Base-by-base conservation (phyloP, 225 moss, liverwort and hornwort genomes). In the Polytrichum commune region DNA sequence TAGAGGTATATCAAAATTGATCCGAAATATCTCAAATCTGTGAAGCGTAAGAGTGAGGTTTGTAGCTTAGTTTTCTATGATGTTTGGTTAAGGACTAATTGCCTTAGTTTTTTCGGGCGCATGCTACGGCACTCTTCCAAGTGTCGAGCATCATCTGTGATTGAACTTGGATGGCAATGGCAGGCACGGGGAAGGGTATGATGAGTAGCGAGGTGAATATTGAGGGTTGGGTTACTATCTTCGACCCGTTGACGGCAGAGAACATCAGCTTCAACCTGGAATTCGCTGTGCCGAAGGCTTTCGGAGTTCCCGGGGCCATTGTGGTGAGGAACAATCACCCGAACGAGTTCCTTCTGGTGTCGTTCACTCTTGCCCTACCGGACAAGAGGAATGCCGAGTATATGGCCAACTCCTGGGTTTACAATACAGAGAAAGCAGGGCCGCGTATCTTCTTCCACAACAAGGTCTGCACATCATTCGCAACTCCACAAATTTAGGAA, bases 371-470 rank as follows among this genome's bases (percentile, higher is more conserved):
- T 3, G 66, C 71, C 8, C 29, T 81, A 8, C 71, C 78, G 16
- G 78, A 78, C 46, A 76, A 69, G 38, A 81, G 76, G 60, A 54
- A 71, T 58, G 73, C 82, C 22, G 69, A 83, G 0, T 93, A 88
- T 78, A 64, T 72, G 0, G 74, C 83, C 53, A 82, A 89, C 67
- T 89, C 93, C 25, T 93, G 93, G 90, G 70, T 93, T 66, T 87
- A 74, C 80, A 89, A 86, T 57, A 69, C 77, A 4, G 73, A 89
- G 19, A 86, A 67, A 9, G 65, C 83, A 13, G 82, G 76, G 0
- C 84, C 90, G 18, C 85, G 93, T 24, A 67, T 80, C 18, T 93
- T 90, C 69, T 93, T 93, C 78, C 64, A 72, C 71, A 90, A 90
- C 74, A 85, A 89, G 89, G 93, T 89, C 61, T 54, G 62, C 22